Evolutionary conservation across 108 stramenopile species (phyloP).

Genomic region (Fistulifera pelliculosa): DNA sequence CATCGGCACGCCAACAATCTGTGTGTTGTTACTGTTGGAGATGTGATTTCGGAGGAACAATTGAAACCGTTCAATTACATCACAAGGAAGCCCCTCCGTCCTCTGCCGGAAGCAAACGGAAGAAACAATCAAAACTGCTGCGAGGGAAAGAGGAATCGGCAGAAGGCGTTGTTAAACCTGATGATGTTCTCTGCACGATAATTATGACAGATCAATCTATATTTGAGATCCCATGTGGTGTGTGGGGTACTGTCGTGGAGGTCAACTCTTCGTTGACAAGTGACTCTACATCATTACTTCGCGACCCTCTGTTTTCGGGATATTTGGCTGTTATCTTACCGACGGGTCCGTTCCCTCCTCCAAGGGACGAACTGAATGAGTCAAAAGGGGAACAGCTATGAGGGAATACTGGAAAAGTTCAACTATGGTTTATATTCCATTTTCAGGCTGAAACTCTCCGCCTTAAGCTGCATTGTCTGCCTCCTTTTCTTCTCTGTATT

Average conservation of each 20-base stretch:
- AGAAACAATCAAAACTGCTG: conserved; percentile 35
- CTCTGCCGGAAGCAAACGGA: conserved; percentile 32
- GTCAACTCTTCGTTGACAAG: conserved; percentile 26
- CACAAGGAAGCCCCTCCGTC: conserved; percentile 13
- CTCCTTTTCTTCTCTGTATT: conserved; percentile 71
- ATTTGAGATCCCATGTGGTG: conserved; percentile 40
- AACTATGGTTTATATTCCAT: too few species aligned
- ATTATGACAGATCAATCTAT: conserved; percentile 1
- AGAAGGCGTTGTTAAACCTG: conserved; percentile 24
- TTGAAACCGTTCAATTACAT: conserved; percentile 16
- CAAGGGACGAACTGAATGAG: too few species aligned
- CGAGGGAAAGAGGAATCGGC: not conserved
- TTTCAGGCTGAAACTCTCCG: too few species aligned
- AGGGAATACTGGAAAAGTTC: too few species aligned
- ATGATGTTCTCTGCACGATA: conserved; percentile 20
- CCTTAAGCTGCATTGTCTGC: conserved; percentile 26
- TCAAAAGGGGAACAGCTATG: too few species aligned
- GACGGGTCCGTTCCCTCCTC: too few species aligned
- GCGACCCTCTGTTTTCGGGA: conserved; percentile 64
- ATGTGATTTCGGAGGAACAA: not conserved
- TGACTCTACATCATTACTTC: not conserved
- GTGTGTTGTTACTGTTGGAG: conserved; percentile 40
- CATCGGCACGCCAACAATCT: conserved; percentile 61
- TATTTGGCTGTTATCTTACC: conserved; percentile 66
- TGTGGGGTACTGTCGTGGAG: conserved; percentile 62